Percentiles rank a stretch among this genome's conserved stretches.
phyloP scores from a whole-genome alignment of 768 basidiomycete genomes.

The Strobilomyces echinocephalus region DNA sequence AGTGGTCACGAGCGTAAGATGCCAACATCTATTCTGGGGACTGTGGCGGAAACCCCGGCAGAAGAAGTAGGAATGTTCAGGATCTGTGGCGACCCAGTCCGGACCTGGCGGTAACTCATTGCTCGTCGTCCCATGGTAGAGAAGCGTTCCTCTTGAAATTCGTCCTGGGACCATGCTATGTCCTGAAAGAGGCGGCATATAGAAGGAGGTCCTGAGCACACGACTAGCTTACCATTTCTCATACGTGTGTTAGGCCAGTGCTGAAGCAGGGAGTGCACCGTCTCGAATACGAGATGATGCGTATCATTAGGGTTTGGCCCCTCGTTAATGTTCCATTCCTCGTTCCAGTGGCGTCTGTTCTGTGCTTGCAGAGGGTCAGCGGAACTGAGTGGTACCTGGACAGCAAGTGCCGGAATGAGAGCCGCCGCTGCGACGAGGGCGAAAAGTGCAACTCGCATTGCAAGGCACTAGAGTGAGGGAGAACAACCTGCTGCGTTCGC shows the following conservation, averaged over 20 bases:
- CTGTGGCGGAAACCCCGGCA: slow-evolving; percentile 15
- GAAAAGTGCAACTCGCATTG: neutral
- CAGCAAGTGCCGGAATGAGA: neutral
- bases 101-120: slow-evolving; percentile 24
- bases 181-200: slow-evolving; percentile 13
- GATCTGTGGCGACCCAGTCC: slow-evolving; percentile 34
- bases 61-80: slow-evolving; percentile 37
- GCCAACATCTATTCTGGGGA: slow-evolving; percentile 11
- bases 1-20: slow-evolving; percentile 15
- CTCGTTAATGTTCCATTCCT: slow-evolving; percentile 22
- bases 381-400: slow-evolving; percentile 9
- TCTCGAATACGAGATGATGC: slow-evolving; percentile 21
- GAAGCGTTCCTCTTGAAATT: slow-evolving; percentile 33
- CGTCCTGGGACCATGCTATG: slow-evolving; percentile 29
- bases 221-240: slow-evolving; percentile 34
- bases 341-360: neutral
- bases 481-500: neutral
- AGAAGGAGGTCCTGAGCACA: slow-evolving; percentile 10
- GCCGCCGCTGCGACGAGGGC: neutral
- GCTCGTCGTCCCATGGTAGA: slow-evolving; percentile 31
- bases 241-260: slow-evolving; percentile 46
- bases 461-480: neutral
- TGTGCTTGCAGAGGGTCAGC: neutral
- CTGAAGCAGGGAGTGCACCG: slow-evolving; percentile 31
- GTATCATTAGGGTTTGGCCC: slow-evolving; percentile 26